Evolutionary conservation across 768 basidiomycete species (phyloP), one percentile per base, ranked within the genome.

Genomic region (Suillus americanus): DNA sequence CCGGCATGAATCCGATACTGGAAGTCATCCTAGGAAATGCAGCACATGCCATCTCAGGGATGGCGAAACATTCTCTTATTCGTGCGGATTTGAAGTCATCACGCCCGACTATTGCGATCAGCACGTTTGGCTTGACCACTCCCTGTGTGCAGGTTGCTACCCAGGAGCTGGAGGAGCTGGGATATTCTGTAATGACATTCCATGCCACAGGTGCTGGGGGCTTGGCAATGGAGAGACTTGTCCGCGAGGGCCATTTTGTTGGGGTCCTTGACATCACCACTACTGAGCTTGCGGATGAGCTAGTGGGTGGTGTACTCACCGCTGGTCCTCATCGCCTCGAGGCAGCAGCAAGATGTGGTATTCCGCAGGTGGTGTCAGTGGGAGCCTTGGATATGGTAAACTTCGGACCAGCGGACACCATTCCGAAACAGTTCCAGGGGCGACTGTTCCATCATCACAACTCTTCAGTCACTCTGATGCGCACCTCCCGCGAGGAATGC

Each of bases 311-410:
- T 20, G 69, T 73, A 0, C 68, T 77, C 14, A 65, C 61, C 20
- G 74, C 75, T 2, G 75, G 73, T 6, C 64, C 76, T 7, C 37
- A 64, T 25, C 71, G 71, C 53, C 76, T 75, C 38, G 68, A 71
- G 50, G 73, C 75, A 12, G 72, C 72, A 14, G 62, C 62, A 23
- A 62, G 60, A 41, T 64, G 20, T 48, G 46, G 48, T 56, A 63
- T 74, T 12, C 73, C 76, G 7, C 73, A 74, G 45, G 74, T 77
- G 3, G 68, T 75, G 35, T 78, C 74, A 0, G 59, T 76, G 5
- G 75, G 75, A 6, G 77, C 75, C 10, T 65, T 77, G 14, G 77
- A 76, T 60, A 67, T 78, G 68, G 75, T 75, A 46, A 78, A 78
- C 57, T 77, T 78, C 66, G 77, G 72, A 23, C 68, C 75, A 6